These are phyloP conservation scores for Neofusicoccum cordaticola DNA, from an alignment of 2,329 filamentous ascomycete genomes.

Conservation along the genomic window DNA sequence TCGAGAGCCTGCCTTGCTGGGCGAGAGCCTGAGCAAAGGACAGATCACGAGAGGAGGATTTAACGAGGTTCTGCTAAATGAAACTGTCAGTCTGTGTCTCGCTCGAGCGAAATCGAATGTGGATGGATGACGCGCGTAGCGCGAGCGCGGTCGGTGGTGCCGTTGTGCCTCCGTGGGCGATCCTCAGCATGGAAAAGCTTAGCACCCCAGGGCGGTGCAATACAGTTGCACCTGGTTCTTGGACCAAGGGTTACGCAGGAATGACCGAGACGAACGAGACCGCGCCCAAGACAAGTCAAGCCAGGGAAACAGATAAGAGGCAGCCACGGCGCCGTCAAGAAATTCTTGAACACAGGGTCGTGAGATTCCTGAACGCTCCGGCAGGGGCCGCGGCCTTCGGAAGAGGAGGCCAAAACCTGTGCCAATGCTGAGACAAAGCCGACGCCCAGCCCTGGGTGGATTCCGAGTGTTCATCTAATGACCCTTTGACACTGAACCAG, in stretches of 20 bases:
- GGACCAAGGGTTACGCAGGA: conserved; percentile 17
- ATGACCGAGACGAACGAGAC: conserved; percentile 15
- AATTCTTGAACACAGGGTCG: conserved; percentile 14
- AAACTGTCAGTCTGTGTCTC: conserved; percentile 11
- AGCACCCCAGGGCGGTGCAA: background rate
- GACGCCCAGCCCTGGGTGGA: conserved; percentile 9
- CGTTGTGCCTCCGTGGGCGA: conserved; percentile 7
- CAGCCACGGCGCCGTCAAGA: conserved; percentile 10
- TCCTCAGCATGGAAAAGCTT: conserved; percentile 13
- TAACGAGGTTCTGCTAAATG: conserved; percentile 6
- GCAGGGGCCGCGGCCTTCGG: conserved; percentile 3
- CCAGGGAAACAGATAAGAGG: conserved; percentile 16
- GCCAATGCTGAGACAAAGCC: conserved; percentile 9
- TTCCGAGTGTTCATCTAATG: conserved; percentile 3
- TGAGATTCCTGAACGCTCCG: conserved; percentile 10
- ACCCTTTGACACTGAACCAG: background rate
- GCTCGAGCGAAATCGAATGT: background rate
- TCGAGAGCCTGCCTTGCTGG: conserved; percentile 13
- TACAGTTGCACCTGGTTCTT: conserved; percentile 16
- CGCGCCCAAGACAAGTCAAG: conserved; percentile 13
- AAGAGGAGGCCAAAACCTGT: conserved; percentile 1
- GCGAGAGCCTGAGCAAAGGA: conserved; percentile 9
- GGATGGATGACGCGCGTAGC: conserved; percentile 15
- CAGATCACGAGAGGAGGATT: conserved; percentile 4
- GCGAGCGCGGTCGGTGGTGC: background rate